Base-by-base conservation (phyloP, 352 stramenopile genomes). In the Pythium phragmiticola region DNA sequence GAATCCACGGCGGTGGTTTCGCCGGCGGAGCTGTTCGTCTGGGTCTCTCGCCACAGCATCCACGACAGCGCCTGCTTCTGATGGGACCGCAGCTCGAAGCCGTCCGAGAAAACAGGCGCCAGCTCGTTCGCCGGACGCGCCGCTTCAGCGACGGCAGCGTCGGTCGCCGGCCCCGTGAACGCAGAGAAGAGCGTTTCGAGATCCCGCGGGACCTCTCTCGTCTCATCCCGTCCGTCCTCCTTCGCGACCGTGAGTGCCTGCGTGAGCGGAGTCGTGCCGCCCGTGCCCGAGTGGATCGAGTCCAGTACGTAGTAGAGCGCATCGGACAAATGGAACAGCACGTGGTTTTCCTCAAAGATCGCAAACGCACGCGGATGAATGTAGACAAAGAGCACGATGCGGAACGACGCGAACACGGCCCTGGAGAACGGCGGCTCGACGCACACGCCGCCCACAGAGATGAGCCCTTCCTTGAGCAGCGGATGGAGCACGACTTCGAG, bases 21-120 rank as follows among this genome's bases (percentile, higher is more conserved):
- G 23, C 12, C 28, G 5, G 30, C 13, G 0, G 14, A 46, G 33
- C 7, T 28, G 28, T 16, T 34, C 23, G 26, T 61, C 33, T 75
- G 80, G 9, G 76, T 81, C 52, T 96, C 89, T 36, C 89, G 78
- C 72, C 84, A 84, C n/a, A 94, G 53, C 89, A 96, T 96, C 89
- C 89, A 97, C 26, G 69, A 69, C 30, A 97, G 65, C 5, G 87
- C 87, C 58, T 92, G 76, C 51, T 90, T 85, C 61, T 97, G 89
- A 49, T 97, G 89, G 2, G 85, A 76, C 37, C 83, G 81, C 3
- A 97, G 69, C 51, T 82, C 70, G 42, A 95, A 87, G 54, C 60
- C 68, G 49, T 65, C 66, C 26, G 87, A 73, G 26, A 97, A 69
- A n/a, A 78, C 67, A 5, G 74, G 71, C 26, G 63, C 59, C 14